Percentiles rank a stretch among this genome's conserved stretches.
Evolutionary conservation across 2,329 filamentous ascomycete genomes (phyloP).

Genomic region (Colletotrichum tanaceti): DNA sequence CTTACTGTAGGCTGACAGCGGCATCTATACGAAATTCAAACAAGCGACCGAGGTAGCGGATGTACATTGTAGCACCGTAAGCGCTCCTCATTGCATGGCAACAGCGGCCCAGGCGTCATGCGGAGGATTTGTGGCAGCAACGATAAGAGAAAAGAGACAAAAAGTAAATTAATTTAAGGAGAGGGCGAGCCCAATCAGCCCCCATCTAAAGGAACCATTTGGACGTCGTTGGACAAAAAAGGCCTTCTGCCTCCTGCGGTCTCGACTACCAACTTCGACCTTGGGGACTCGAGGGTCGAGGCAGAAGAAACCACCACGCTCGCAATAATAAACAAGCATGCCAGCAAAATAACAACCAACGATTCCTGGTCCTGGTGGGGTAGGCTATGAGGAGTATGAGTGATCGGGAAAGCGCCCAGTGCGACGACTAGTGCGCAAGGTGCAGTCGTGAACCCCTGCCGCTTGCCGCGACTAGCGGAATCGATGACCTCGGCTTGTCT

Average conservation of each 20-base stretch:
- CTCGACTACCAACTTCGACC: conserved; percentile 7
- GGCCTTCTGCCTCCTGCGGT: conserved; percentile 4
- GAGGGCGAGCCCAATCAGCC: background rate
- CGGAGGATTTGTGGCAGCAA: conserved; percentile 10
- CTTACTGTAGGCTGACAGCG: conserved; percentile 22
- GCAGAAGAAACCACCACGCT: conserved; percentile 19
- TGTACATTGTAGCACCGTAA: conserved; percentile 21
- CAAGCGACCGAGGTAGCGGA: conserved; percentile 17
- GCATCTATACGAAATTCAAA: conserved; percentile 20
- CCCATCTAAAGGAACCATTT: conserved; percentile 13
- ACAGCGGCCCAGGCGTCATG: conserved; percentile 21
- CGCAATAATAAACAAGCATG: conserved; percentile 29
- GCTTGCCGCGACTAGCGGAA: conserved; percentile 35
- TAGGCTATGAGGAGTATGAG: conserved; percentile 32
- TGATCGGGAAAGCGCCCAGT: conserved; percentile 46
- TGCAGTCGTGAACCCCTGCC: conserved; percentile 22
- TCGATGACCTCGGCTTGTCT: conserved; percentile 33
- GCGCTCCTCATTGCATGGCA: conserved; percentile 1
- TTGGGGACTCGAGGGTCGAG: conserved; percentile 7
- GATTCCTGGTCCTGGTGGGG: conserved; percentile 34
- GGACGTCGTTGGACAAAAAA: background rate
- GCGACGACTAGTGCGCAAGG: conserved; percentile 35
- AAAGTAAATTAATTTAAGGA: background rate
- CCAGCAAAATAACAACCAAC: conserved; percentile 33
- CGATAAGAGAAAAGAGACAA: background rate